Conservation (phyloP, 192 early-diverging fungal genomes). For the Glomus cerebriforme region DNA sequence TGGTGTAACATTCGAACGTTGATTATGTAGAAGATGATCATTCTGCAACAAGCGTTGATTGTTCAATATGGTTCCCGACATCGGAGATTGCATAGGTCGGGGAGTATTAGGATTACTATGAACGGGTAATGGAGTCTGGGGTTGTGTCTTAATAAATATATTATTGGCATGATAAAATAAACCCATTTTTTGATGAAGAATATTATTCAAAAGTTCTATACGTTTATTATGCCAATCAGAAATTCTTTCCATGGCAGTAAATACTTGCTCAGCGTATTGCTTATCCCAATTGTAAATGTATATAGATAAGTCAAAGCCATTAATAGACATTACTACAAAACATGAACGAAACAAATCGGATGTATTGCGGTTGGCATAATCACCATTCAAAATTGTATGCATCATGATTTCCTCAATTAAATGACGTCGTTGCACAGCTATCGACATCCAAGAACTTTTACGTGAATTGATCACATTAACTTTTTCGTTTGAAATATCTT, state of each 20-base stretch:
- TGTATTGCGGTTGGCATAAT: conserved; percentile 34
- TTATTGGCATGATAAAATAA: conserved; percentile 54
- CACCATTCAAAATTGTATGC: conserved; percentile 35
- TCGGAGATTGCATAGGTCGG: not conserved
- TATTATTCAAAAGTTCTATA: conserved; percentile 49
- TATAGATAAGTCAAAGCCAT: conserved; percentile 42
- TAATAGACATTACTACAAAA: conserved; percentile 52
- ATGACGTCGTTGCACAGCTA: conserved; percentile 33
- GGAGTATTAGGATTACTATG: not conserved
- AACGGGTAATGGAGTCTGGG: not conserved
- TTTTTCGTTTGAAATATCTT: conserved; percentile 22
- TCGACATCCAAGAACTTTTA: conserved; percentile 51
- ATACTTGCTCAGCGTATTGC: conserved; percentile 49
- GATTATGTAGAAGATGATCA: too few relatives aligned
- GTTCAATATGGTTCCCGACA: not conserved
- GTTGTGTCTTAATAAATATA: conserved; percentile 36
- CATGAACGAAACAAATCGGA: conserved; percentile 34
- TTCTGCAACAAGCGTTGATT: too few relatives aligned
- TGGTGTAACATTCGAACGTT: conserved; percentile 25
- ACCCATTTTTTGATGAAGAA: conserved; percentile 63
- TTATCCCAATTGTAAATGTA: conserved; percentile 60
- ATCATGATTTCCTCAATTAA: conserved; percentile 47
- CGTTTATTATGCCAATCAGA: conserved; percentile 53
- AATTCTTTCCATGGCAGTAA: conserved; percentile 41
- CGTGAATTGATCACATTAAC: conserved; percentile 36